phyloP scores from a whole-genome alignment of 2,329 filamentous ascomycete genomes.

The Pseudocercospora fuligena region DNA sequence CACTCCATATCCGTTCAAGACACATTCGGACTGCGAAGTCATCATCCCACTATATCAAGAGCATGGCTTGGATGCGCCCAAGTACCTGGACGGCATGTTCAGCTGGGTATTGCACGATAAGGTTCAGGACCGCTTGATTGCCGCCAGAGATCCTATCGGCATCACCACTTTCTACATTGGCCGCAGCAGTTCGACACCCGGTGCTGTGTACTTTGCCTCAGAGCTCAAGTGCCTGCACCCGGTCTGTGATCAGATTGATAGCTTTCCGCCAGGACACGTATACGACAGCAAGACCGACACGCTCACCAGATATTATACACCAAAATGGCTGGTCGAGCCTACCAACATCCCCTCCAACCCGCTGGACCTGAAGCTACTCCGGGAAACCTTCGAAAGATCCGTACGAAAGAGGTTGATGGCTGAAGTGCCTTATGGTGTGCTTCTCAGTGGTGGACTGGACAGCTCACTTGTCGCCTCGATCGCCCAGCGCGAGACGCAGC shows the following conservation, averaged over 20 bases:
- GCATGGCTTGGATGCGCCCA: conserved; percentile 88
- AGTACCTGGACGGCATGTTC: conserved; percentile 98
- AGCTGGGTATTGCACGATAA: conserved; percentile 98
- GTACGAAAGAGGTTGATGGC: conserved; percentile 98
- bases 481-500: conserved; percentile 27
- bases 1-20: conserved; percentile 93
- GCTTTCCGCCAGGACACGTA: conserved; percentile 93
- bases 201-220: conserved; percentile 91
- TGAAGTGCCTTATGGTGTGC: conserved; percentile 94
- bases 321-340: conserved; percentile 85
- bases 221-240: conserved; percentile 92
- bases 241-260: conserved; percentile 92
- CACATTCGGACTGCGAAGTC: conserved; percentile 96
- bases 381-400: conserved; percentile 82
- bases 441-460: conserved; percentile 93
- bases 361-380: conserved; percentile 80
- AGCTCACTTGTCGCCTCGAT: conserved; percentile 68
- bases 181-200: conserved; percentile 78
- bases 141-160: conserved; percentile 94
- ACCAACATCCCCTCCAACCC: conserved; percentile 76
- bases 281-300: conserved; percentile 92
- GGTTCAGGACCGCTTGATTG: conserved; percentile 86
- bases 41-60: conserved; percentile 97
- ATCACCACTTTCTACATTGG: conserved; percentile 98
- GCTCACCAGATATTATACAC: conserved; percentile 86